Evolutionary conservation across 768 basidiomycete genomes (phyloP).

Genomic region (Grammothele lineata): DNA sequence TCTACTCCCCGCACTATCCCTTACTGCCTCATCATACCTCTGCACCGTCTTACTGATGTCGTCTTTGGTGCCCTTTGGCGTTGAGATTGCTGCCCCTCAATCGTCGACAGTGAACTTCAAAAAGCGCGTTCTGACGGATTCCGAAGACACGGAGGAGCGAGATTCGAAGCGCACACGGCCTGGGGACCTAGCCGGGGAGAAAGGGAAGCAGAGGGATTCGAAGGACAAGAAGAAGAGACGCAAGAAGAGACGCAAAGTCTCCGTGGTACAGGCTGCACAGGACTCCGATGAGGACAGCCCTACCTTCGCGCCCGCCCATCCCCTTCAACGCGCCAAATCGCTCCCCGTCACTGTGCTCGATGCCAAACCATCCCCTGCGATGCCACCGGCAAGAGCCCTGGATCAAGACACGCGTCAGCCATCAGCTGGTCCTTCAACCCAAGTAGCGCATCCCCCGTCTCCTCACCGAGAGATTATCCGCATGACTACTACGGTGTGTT

Average conservation of each 20-base stretch:
- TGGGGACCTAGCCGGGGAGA: not conserved
- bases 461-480: too few relatives aligned
- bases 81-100: too few relatives aligned
- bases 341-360: not conserved
- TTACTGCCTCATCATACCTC: too few relatives aligned
- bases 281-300: not conserved
- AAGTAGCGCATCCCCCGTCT: too few relatives aligned
- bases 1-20: too few relatives aligned
- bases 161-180: conserved; percentile 7
- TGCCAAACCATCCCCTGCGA: too few relatives aligned
- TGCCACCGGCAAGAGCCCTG: too few relatives aligned
- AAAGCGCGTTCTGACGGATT: conserved; percentile 16
- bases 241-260: conserved; percentile 24
- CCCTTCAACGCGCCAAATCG: conserved; percentile 4
- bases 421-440: conserved; percentile 2
- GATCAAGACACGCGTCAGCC: conserved; percentile 1
- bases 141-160: conserved; percentile 13
- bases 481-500: too few relatives aligned
- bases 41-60: too few relatives aligned
- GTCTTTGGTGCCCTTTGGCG: too few relatives aligned
- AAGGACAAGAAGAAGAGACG: conserved; percentile 25
- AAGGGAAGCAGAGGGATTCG: not conserved
- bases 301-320: not conserved
- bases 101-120: not conserved
- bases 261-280: conserved; percentile 14